A percentile compares a stretch with the other conserved stretches of the same genome.
phyloP scores from a whole-genome alignment of 2,329 filamentous ascomycete species.

The Chaetomium olivaceum region DNA sequence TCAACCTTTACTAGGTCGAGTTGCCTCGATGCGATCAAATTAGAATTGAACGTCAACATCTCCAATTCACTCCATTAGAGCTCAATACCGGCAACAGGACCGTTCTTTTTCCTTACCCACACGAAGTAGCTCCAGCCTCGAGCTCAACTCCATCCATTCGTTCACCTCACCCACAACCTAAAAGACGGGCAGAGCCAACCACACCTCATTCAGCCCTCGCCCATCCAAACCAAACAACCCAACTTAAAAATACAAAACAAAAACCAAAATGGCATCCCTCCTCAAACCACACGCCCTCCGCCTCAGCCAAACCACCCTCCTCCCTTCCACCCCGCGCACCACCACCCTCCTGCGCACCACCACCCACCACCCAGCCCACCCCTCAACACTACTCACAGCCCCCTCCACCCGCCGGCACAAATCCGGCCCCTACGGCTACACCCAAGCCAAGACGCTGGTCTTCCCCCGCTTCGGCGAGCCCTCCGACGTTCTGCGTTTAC shows the following conservation, averaged over 20 bases:
- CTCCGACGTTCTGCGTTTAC: slow-evolving; percentile 66
- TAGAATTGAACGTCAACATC: neutral
- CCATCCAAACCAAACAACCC: neutral
- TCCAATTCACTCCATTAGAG: neutral
- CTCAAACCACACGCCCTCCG: slow-evolving; percentile 6
- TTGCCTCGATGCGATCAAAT: neutral
- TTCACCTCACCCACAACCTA: neutral
- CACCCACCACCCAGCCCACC: neutral
- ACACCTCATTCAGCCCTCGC: neutral
- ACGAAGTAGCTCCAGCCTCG: neutral
- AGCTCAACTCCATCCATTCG: slow-evolving; percentile 14
- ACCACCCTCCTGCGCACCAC: slow-evolving; percentile 11
- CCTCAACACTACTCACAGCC: neutral
- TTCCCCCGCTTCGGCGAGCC: slow-evolving; percentile 76
- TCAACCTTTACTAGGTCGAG: neutral
- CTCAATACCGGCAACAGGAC: neutral
- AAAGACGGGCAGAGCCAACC: neutral
- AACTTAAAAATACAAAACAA: neutral
- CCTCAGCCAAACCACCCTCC: neutral
- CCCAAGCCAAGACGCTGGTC: slow-evolving; percentile 79
- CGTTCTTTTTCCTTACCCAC: neutral
- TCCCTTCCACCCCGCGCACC: slow-evolving; percentile 13
- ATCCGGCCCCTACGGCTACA: slow-evolving; percentile 74
- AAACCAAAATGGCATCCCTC: slow-evolving; percentile 4
- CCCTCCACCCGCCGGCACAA: slow-evolving; percentile 45